These are phyloP conservation scores for Fusarium caatingaense DNA, from an alignment of 2,329 filamentous ascomycete species.

Conservation along the genomic window DNA sequence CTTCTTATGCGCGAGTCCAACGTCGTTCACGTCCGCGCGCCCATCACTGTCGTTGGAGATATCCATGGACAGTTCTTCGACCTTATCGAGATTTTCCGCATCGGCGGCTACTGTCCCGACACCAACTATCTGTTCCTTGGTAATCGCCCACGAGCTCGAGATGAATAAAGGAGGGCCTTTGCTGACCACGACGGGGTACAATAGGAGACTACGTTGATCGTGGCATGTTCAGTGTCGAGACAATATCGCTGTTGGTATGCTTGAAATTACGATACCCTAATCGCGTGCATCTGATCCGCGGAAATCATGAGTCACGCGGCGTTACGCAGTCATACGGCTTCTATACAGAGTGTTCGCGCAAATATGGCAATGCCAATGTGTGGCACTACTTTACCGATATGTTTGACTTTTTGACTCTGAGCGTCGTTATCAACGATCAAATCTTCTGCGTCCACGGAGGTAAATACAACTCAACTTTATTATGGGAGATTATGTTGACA, in stretches of 20 bases:
- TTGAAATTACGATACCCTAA: conserved; percentile 96
- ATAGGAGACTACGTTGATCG: conserved; percentile 97
- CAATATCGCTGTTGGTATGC: conserved; percentile 96
- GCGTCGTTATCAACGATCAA: conserved; percentile 97
- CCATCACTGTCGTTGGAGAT: conserved; percentile 96
- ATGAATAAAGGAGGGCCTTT: conserved; percentile 1
- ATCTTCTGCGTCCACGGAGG: conserved; percentile 99
- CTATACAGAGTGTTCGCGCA: conserved; percentile 97
- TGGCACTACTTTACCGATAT: conserved; percentile 99
- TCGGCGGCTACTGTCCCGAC: conserved; percentile 95
- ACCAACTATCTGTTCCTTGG: conserved; percentile 98
- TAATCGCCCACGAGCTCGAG: conserved; percentile 52
- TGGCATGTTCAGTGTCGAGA: conserved; percentile 98
- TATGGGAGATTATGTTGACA: conserved; percentile 3
- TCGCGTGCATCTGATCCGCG: conserved; percentile 94
- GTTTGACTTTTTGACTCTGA: conserved; percentile 98
- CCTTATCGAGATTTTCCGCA: conserved; percentile 98
- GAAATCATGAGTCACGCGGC: conserved; percentile 97
- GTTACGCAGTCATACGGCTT: conserved; percentile 99
- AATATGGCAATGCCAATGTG: conserved; percentile 98
- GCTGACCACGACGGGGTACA: conserved; percentile 19
- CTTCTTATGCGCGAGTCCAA: conserved; percentile 99
- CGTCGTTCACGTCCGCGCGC: conserved; percentile 94
- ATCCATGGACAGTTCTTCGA: conserved; percentile 99
- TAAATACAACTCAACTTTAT: conserved; percentile 43